These are phyloP conservation scores for Pythium aphanidermatum DNA, from an alignment of 352 stramenopile genomes.

Conservation along the genomic window DNA sequence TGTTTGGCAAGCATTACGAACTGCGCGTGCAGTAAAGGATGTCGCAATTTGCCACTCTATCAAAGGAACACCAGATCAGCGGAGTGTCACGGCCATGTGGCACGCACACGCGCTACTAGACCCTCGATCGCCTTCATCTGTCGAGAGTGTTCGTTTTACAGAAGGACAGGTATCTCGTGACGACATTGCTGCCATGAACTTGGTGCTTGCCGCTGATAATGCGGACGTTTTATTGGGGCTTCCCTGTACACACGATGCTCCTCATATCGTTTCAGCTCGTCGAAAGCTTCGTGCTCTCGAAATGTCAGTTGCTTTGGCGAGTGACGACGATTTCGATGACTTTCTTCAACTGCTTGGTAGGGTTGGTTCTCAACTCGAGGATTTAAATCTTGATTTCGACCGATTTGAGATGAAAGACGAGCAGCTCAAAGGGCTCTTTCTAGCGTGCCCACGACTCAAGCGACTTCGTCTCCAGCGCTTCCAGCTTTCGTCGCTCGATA, in stretches of 20 bases:
- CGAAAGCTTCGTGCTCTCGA: background rate
- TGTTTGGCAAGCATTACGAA: slow-evolving; percentile 5
- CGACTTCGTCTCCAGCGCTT: slow-evolving; percentile 12
- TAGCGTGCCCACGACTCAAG: background rate
- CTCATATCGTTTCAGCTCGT: background rate
- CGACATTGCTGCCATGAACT: slow-evolving; percentile 7
- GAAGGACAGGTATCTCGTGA: background rate
- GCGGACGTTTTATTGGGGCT: background rate
- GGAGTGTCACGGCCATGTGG: slow-evolving; percentile 1
- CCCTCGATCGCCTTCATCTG: slow-evolving; percentile 5
- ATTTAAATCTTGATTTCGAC: slow-evolving; percentile 1
- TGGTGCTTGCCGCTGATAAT: background rate
- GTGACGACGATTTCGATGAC: slow-evolving; percentile 7
- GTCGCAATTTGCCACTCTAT: slow-evolving; percentile 7
- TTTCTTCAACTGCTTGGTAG: slow-evolving; percentile 6
- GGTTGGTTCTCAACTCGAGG: background rate
- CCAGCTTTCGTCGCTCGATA: slow-evolving; percentile 5
- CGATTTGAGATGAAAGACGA: slow-evolving; percentile 7
- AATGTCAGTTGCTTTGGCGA: slow-evolving; percentile 4
- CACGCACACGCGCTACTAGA: slow-evolving; percentile 13
- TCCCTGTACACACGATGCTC: background rate
- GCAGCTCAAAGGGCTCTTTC: slow-evolving; percentile 4
- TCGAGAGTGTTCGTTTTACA: slow-evolving; percentile 11
- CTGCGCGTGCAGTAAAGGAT: slow-evolving; percentile 2
- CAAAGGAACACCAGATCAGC: background rate